Percentiles rank a stretch among this genome's conserved stretches.
Conservation (phyloP, 306 rosid species). For the Pterocarpus macrocarpus region DNA sequence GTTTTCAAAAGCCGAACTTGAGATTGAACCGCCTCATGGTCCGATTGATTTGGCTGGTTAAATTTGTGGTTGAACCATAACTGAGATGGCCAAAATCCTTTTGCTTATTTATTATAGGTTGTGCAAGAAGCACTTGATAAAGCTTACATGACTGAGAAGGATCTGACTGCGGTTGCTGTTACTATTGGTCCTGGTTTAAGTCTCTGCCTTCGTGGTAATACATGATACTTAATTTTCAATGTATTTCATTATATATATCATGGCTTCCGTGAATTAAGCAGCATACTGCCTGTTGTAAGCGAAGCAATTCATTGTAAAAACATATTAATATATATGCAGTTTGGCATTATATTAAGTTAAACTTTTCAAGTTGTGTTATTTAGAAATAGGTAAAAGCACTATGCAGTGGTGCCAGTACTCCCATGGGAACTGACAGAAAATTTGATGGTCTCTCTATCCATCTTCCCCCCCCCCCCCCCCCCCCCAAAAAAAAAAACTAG, state of each 20-base stretch:
- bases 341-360: background rate
- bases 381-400: slow-evolving; percentile 13
- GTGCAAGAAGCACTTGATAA: slow-evolving; percentile 89
- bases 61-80: background rate
- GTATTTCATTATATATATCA: background rate
- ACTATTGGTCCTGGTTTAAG: slow-evolving; percentile 99
- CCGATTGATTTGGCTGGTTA: background rate
- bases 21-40: too few species aligned
- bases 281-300: background rate
- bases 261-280: slow-evolving; percentile 30
- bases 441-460: background rate
- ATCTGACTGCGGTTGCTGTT: slow-evolving; percentile 94
- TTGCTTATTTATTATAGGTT: slow-evolving; percentile 67
- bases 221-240: slow-evolving; percentile 21
- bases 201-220: slow-evolving; percentile 94
- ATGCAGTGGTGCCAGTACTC: background rate
- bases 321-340: background rate
- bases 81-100: slow-evolving; percentile 34
- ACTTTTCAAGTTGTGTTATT: slow-evolving; percentile 23
- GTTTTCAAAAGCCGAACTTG: background rate
- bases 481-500: too few species aligned
- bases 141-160: slow-evolving; percentile 77
- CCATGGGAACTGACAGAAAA: slow-evolving; percentile 3
- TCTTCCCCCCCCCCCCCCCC: too few species aligned
- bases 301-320: slow-evolving; percentile 16